phyloP scores from a whole-genome alignment of 2,329 filamentous ascomycete species.

The Fusarium annulatum region DNA sequence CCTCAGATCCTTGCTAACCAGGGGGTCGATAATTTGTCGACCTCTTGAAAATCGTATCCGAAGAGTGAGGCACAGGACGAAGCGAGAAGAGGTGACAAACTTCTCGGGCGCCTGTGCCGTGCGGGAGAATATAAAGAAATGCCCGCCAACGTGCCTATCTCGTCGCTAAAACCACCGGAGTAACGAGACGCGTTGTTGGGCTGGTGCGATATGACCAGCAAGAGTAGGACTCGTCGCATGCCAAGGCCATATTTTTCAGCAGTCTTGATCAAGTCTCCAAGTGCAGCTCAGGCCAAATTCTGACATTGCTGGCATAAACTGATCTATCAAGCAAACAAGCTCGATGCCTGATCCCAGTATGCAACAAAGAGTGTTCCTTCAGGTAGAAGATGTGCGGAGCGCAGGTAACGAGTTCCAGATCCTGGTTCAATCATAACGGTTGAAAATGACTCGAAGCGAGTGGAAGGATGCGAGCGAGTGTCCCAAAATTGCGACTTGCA shows the following conservation, averaged over 20 bases:
- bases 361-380: slow-evolving; percentile 3
- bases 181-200: neutral
- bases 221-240: slow-evolving; percentile 3
- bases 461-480: slow-evolving; percentile 2
- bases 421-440: slow-evolving; percentile 11
- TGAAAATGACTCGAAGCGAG: slow-evolving; percentile 16
- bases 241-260: slow-evolving; percentile 14
- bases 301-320: slow-evolving; percentile 7
- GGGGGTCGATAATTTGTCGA: neutral
- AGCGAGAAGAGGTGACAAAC: slow-evolving; percentile 2
- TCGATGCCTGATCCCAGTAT: slow-evolving; percentile 26
- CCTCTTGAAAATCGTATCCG: neutral
- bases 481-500: slow-evolving; percentile 31
- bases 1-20: neutral
- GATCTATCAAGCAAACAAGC: slow-evolving; percentile 26
- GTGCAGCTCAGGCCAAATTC: slow-evolving; percentile 2
- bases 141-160: neutral
- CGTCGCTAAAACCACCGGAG: neutral
- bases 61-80: neutral
- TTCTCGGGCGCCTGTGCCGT: neutral
- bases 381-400: slow-evolving; percentile 7
- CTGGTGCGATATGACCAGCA: neutral
- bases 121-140: neutral
- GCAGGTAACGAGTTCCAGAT: slow-evolving; percentile 1
- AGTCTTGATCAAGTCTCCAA: neutral